A percentile compares a stretch with the other conserved stretches of the same genome.
Evolutionary conservation across 768 basidiomycete species (phyloP).

Genomic region (Trametes maxima): DNA sequence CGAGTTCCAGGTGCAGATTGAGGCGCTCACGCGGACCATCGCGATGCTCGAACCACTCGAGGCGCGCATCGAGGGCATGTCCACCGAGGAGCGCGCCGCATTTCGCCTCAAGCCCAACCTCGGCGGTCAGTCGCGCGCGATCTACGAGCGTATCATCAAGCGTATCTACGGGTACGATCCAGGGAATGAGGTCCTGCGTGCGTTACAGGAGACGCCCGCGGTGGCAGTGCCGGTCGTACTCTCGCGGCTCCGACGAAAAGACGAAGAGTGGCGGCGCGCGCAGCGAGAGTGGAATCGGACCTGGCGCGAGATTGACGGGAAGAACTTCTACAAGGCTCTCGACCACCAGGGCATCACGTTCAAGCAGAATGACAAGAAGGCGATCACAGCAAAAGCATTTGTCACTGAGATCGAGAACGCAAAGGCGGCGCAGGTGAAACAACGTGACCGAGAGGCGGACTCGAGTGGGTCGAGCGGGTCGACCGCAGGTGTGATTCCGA

Average conservation of each 20-base stretch:
- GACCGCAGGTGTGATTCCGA: not conserved
- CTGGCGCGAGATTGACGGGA: slow-evolving; percentile 95
- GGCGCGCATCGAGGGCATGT: slow-evolving; percentile 85
- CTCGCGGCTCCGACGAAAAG: slow-evolving; percentile 84
- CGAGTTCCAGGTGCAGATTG: slow-evolving; percentile 95
- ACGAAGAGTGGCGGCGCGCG: slow-evolving; percentile 95
- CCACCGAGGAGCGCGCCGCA: slow-evolving; percentile 75
- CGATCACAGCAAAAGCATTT: slow-evolving; percentile 82
- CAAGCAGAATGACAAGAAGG: slow-evolving; percentile 96
- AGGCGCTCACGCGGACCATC: slow-evolving; percentile 88
- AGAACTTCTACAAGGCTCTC: slow-evolving; percentile 97
- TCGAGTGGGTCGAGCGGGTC: slow-evolving; percentile 14
- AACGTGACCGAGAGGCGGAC: slow-evolving; percentile 28
- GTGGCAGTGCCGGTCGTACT: slow-evolving; percentile 93
- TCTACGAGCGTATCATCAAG: slow-evolving; percentile 93
- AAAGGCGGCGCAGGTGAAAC: slow-evolving; percentile 58
- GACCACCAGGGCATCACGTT: slow-evolving; percentile 95
- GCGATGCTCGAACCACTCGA: slow-evolving; percentile 87
- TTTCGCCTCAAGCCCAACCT: slow-evolving; percentile 87
- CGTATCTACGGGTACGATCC: slow-evolving; percentile 89
- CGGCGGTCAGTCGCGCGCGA: slow-evolving; percentile 82
- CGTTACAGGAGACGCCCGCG: slow-evolving; percentile 88
- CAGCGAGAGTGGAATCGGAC: slow-evolving; percentile 96
- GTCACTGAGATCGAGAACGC: slow-evolving; percentile 76
- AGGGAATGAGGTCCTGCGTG: slow-evolving; percentile 74